phyloP scores from a whole-genome alignment of 1,284 basidiomycete genomes.

The Fomitopsis palustris region DNA sequence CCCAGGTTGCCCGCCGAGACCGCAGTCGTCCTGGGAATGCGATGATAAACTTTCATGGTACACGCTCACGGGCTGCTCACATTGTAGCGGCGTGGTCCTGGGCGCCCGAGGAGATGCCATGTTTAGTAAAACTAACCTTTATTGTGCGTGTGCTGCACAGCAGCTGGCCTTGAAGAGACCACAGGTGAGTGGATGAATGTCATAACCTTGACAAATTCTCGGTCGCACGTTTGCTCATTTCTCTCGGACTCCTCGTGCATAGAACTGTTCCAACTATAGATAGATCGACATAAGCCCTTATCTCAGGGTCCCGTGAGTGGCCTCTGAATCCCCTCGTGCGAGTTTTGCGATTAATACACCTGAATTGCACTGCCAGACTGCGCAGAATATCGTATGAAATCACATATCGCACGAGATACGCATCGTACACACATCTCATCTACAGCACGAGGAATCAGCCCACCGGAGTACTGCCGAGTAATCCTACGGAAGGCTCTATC shows the following conservation, averaged over 20 bases:
- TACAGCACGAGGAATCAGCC: neutral
- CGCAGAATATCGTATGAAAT: neutral
- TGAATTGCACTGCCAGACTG: neutral
- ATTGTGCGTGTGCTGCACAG: neutral
- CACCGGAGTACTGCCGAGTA: neutral
- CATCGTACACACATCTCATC: neutral
- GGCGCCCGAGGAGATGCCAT: constrained; percentile 18
- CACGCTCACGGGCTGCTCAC: constrained; percentile 27
- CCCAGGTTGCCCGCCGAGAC: neutral
- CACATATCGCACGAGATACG: neutral
- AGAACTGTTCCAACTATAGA: neutral
- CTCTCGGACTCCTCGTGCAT: neutral
- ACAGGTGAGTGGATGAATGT: neutral
- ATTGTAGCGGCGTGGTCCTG: constrained; percentile 24
- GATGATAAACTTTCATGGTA: neutral
- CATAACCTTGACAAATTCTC: neutral
- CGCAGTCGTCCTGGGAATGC: neutral
- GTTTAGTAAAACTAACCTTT: neutral
- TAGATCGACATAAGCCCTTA: neutral
- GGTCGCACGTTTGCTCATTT: neutral
- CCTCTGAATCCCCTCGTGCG: neutral
- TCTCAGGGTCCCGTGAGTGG: neutral
- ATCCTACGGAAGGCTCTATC: neutral
- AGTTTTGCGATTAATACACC: no score
- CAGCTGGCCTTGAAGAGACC: neutral